phyloP scores from a whole-genome alignment of 768 basidiomycete species.

The Scleroderma citrinum region DNA sequence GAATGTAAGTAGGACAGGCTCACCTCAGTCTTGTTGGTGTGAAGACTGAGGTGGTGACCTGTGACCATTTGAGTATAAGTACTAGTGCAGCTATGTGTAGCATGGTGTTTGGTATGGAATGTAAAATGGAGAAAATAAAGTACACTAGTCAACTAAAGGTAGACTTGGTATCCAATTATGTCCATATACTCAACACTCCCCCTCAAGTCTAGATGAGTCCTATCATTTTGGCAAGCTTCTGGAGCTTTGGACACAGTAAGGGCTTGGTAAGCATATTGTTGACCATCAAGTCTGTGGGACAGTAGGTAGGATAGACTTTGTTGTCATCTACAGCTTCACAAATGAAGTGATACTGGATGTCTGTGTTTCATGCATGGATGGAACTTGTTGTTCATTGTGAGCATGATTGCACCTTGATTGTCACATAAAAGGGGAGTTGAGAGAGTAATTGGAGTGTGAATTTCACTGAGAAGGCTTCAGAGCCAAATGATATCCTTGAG shows the following conservation, averaged over 20 bases:
- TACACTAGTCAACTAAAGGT: no score
- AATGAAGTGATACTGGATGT: conserved; percentile 1
- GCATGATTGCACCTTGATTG: not conserved
- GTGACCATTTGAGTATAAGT: no score
- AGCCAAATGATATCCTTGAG: not conserved
- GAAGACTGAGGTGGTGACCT: no score
- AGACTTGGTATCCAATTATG: no score
- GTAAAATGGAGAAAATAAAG: no score
- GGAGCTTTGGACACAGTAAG: not conserved
- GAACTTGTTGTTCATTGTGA: conserved; percentile 3
- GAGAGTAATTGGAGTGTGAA: not conserved
- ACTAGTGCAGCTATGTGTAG: no score
- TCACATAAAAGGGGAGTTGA: not conserved
- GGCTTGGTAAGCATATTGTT: not conserved
- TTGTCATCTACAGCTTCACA: not conserved
- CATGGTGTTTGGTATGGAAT: no score
- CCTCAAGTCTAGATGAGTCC: not conserved
- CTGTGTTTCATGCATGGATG: not conserved
- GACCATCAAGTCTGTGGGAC: not conserved
- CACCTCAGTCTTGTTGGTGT: no score
- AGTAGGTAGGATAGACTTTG: not conserved
- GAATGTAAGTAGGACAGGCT: no score
- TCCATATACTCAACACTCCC: not conserved
- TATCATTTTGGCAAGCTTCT: not conserved
- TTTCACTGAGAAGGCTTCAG: not conserved